Base-by-base conservation (phyloP, 2,329 filamentous ascomycete species). In the Metarhizium anisopliae region DNA sequence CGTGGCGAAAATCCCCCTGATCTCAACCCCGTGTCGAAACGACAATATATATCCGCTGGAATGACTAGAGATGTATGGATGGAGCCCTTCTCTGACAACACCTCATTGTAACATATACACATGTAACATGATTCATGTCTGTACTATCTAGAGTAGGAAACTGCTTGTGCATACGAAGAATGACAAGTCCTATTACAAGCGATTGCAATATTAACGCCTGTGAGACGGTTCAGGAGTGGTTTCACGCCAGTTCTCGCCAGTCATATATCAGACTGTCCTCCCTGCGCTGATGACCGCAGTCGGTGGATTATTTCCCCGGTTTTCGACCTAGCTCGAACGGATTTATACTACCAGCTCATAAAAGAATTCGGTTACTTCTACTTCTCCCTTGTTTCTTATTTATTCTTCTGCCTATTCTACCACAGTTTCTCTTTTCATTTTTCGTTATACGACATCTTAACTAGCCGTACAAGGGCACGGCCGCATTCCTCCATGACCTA, bases 1-100 rank as follows among this genome's bases (percentile, higher is more conserved):
- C 66, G 25, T 73, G 71, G 71, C 69, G 66, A 65, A 59, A 53
- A 14, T 49, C 45, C 45, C 38, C 53, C 38, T 58, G 55, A 51
- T 18, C 38, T 14, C 40, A 4, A 32, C 54, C 36, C 18, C 18
- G 16, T 20, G 3, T 20, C 40, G 47, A 49, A 56, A 47, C 25
- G 42, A 57, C 45, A 29, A 52, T 47, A 47, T 52, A 58, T 58
- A 52, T 54, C 38, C 52, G 54, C 32, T 52, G 38, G 50, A 20
- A 6, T 16, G 45, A 20, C 18, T 38, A 38, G 38, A 35, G 30
- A 40, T 30, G 25, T 36, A 10, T 7, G 45, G 10, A 11, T 32
- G 29, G 40, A 35, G 29, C 4, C 18, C 18, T 16, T 18, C 40
- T 47, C 35, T 35, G 47, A 36, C 51, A 54, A 43, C 51, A 36